A percentile compares a stretch with the other conserved stretches of the same genome.
These are phyloP conservation scores for Cyberlindnera maclurae DNA, from an alignment of 805 yeast species.

Conservation along the genomic window DNA sequence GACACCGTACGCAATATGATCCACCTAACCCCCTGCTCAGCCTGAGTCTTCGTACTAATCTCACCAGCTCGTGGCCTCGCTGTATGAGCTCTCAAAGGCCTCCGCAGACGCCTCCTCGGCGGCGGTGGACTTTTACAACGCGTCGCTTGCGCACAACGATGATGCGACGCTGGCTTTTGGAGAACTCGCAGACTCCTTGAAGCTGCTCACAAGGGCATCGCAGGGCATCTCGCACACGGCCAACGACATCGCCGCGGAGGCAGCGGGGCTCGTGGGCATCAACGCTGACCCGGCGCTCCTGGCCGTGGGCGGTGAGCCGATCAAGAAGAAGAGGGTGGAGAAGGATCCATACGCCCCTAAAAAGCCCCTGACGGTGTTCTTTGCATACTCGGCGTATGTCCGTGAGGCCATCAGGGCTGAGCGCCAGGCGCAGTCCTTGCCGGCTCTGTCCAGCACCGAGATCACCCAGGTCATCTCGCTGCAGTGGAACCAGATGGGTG, in stretches of 20 bases:
- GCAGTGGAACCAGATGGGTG: conserved; percentile 69
- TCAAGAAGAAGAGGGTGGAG: conserved; percentile 40
- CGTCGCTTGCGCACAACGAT: conserved; percentile 40
- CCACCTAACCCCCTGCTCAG: background rate
- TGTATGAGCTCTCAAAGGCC: conserved; percentile 79
- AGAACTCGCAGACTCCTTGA: conserved; percentile 35
- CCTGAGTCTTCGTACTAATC: too few relatives aligned
- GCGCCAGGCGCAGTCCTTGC: conserved; percentile 49
- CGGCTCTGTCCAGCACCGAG: conserved; percentile 66
- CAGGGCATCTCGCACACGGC: conserved; percentile 24
- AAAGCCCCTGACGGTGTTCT: conserved; percentile 85
- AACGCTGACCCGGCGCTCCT: conserved; percentile 10
- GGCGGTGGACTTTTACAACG: conserved; percentile 67
- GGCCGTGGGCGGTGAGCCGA: conserved; percentile 6
- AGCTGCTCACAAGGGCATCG: conserved; percentile 32
- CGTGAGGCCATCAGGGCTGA: conserved; percentile 68
- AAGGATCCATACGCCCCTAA: conserved; percentile 94
- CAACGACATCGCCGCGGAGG: conserved; percentile 8
- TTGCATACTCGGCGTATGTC: conserved; percentile 66
- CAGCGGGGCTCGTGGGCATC: conserved; percentile 4
- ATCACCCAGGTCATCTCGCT: conserved; percentile 72
- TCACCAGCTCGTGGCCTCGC: conserved; percentile 62
- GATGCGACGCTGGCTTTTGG: conserved; percentile 39
- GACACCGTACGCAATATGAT: conserved; percentile 16
- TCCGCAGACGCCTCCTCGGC: conserved; percentile 81